phyloP scores from a whole-genome alignment of 768 basidiomycete species.

The Nidula microcarpa region DNA sequence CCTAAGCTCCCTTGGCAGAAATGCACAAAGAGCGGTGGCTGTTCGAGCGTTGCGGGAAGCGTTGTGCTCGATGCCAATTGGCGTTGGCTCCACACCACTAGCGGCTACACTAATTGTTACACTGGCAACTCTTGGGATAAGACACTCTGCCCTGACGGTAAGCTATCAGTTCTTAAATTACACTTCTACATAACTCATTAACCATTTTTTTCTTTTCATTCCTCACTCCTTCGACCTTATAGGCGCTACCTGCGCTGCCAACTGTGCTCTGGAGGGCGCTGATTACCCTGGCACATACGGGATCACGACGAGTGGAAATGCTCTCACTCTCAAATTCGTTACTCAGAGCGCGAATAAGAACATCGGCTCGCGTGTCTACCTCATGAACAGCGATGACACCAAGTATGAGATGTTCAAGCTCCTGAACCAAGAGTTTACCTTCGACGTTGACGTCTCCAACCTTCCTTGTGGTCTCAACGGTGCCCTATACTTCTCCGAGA shows the following conservation, averaged over 20 bases:
- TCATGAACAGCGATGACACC: slow-evolving; percentile 29
- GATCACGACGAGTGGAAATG: slow-evolving; percentile 34
- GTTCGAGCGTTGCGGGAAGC: slow-evolving; percentile 21
- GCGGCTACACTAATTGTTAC: slow-evolving; percentile 32
- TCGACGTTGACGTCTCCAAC: slow-evolving; percentile 50
- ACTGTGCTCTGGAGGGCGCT: slow-evolving; percentile 32
- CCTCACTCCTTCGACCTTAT: too few relatives aligned
- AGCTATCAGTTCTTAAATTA: not conserved
- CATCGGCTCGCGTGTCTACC: slow-evolving; percentile 35
- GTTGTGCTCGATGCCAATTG: slow-evolving; percentile 47
- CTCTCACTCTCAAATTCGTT: slow-evolving; percentile 38
- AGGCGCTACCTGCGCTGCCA: slow-evolving; percentile 30
- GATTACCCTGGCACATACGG: slow-evolving; percentile 42
- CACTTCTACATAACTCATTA: too few relatives aligned
- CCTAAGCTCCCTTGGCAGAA: slow-evolving; percentile 33
- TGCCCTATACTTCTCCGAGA: slow-evolving; percentile 37
- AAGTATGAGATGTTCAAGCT: slow-evolving; percentile 34
- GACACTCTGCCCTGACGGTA: slow-evolving; percentile 38
- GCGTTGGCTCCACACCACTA: slow-evolving; percentile 37
- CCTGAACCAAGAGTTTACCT: slow-evolving; percentile 48
- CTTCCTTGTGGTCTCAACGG: slow-evolving; percentile 32
- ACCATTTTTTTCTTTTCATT: too few relatives aligned
- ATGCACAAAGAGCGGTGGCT: slow-evolving; percentile 33
- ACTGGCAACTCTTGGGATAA: slow-evolving; percentile 46
- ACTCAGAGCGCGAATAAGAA: slow-evolving; percentile 26